A percentile compares a stretch with the other conserved stretches of the same genome.
phyloP scores from a whole-genome alignment of 1,139 yeast species.

The Pichia norvegensis region DNA sequence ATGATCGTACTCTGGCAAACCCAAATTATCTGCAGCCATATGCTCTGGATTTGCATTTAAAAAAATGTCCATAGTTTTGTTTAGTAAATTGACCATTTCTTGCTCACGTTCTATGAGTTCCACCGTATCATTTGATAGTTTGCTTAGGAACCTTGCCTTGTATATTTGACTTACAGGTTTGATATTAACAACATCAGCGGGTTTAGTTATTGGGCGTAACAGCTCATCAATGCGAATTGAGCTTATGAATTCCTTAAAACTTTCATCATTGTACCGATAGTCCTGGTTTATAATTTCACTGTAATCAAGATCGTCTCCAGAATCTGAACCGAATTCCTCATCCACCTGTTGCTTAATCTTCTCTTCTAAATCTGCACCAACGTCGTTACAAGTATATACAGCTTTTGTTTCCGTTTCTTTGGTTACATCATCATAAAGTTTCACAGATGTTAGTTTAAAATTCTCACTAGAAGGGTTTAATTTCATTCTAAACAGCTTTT shows the following conservation, averaged over 20 bases:
- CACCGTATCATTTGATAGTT: constrained; percentile 62
- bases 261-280: constrained; percentile 23
- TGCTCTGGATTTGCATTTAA: constrained; percentile 81
- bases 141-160: constrained; percentile 40
- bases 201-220: constrained; percentile 70
- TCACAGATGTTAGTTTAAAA: constrained; percentile 25
- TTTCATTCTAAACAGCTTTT: constrained; percentile 26
- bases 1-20: constrained; percentile 65
- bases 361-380: constrained; percentile 16
- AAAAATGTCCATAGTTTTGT: constrained; percentile 65
- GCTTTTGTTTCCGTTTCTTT: constrained; percentile 5
- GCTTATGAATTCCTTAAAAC: constrained; percentile 17
- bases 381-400: constrained; percentile 16
- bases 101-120: constrained; percentile 78
- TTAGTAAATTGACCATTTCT: constrained; percentile 58
- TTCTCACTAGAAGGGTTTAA: constrained; percentile 21
- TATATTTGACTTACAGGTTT: constrained; percentile 64
- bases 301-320: constrained; percentile 21
- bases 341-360: constrained; percentile 23
- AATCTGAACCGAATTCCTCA: constrained; percentile 23
- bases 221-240: constrained; percentile 42
- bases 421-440: constrained; percentile 20
- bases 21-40: constrained; percentile 54
- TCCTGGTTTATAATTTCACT: constrained; percentile 31
- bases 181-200: constrained; percentile 70